A percentile compares a stretch with the other conserved stretches of the same genome.
These are phyloP conservation scores for Myotisia sp. DNA, from an alignment of 2,329 filamentous ascomycete genomes.

Conservation along the genomic window DNA sequence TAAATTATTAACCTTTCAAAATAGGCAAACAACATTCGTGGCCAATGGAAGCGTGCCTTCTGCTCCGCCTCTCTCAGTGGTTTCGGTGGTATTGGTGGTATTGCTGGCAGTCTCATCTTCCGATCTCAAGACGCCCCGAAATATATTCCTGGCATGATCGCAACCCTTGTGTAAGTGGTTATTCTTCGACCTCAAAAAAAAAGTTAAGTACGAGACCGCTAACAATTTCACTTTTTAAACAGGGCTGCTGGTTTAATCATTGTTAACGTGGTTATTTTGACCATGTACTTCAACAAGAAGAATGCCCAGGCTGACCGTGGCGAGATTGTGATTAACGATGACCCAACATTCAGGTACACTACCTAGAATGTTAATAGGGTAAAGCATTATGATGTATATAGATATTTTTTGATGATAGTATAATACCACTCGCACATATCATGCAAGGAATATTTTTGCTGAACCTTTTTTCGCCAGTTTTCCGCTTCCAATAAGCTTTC, in stretches of 20 bases:
- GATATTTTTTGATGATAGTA: no score
- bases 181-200: not conserved
- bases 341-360: conserved; percentile 27
- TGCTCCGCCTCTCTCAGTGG: conserved; percentile 62
- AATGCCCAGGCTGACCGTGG: conserved; percentile 24
- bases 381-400: no score
- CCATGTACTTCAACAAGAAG: conserved; percentile 20
- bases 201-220: not conserved
- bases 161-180: conserved; percentile 15
- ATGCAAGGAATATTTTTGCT: no score
- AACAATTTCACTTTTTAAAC: conserved; percentile 16
- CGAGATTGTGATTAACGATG: conserved; percentile 22
- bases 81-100: conserved; percentile 64
- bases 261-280: conserved; percentile 17
- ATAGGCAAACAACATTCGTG: conserved; percentile 78
- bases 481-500: no score
- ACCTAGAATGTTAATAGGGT: no score
- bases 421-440: no score
- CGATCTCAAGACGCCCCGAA: conserved; percentile 28
- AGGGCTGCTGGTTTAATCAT: conserved; percentile 24
- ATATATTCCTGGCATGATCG: conserved; percentile 24
- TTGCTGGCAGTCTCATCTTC: conserved; percentile 61
- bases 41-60: conserved; percentile 77
- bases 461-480: no score
- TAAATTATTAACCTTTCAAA: no score